Evolutionary conservation across 306 rosid genomes (phyloP), one percentile per base, ranked within the genome.

Genomic region (Quercus ilex): DNA sequence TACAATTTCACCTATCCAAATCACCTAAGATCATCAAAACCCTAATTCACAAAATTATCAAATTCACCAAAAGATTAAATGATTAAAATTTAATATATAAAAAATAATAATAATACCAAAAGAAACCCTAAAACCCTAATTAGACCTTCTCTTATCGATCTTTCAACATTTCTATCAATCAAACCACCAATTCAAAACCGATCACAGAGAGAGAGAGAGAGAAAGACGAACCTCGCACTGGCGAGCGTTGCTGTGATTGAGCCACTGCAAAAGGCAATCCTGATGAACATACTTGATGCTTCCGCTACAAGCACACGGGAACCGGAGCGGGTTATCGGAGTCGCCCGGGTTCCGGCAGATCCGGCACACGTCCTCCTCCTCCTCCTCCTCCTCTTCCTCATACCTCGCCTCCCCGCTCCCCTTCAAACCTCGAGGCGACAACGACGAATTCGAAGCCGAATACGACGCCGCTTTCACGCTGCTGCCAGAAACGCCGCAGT

Each of bases 241-340:
- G 65, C 99, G 97, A 78, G 98, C 99, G 87, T 96, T 96, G 91
- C 99, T 96, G 83, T 96, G 99, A 89, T 90, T 93, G 74, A 96
- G 98, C 99, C 99, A 96, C 90, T 93, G 99, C 80, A 96, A 91
- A 72, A 96, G 97, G 83, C 99, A 96, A 63, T 93, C 99, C 83
- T 96, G 99, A 74, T 93, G 99, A 72, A 96, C 99, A 77, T 84
- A 96, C 79, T 96, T 96, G 78, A 96, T 96, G 87, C 99, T 96
- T 10, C 99, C 99, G 82, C 99, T 96, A 70, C 99, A 96, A 33
- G 99, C 99, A 81, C 99, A 96, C 0, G 99, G 99, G 77, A 90
- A 96, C 77, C 92, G 85, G 5, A 96, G 97, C 60, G 98, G 98
- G 79, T 96, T 91, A 33, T 96, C 99, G 41, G 86, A 77, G 68